These are phyloP conservation scores for Apostasia ramifera DNA, from an alignment of 106 monocot genomes.

Conservation along the genomic window DNA sequence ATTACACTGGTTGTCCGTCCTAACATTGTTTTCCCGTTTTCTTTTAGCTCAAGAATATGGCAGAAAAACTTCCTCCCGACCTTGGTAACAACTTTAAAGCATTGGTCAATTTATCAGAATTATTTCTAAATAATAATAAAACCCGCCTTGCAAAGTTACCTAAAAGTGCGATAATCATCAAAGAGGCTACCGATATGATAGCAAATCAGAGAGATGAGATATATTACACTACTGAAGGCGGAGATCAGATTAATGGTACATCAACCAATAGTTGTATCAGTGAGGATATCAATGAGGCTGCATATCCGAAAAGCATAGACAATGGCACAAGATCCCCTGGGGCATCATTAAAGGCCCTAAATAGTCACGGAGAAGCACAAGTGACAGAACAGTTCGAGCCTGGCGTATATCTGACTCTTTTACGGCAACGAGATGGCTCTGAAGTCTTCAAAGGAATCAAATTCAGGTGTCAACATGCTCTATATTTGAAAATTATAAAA, in stretches of 20 bases:
- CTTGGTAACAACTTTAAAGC: constrained; percentile 26
- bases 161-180: background rate
- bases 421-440: constrained; percentile 35
- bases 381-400: constrained; percentile 74
- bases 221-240: constrained; percentile 12
- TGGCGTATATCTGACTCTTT: constrained; percentile 66
- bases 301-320: constrained; percentile 7
- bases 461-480: constrained; percentile 53
- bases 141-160: constrained; percentile 1
- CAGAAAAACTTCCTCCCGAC: constrained; percentile 39
- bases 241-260: background rate
- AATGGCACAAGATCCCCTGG: constrained; percentile 11
- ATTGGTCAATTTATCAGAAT: constrained; percentile 32
- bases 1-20: no score
- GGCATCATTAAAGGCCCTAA: background rate
- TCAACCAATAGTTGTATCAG: constrained; percentile 2
- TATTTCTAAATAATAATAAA: constrained; percentile 22
- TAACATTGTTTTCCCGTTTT: background rate
- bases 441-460: constrained; percentile 59
- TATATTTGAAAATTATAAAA: no score
- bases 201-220: constrained; percentile 14
- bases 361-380: constrained; percentile 22
- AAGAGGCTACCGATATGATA: background rate
- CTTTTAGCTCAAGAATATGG: constrained; percentile 58
- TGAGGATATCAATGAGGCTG: background rate